A percentile compares a stretch with the other conserved stretches of the same genome.
Conservation (phyloP, 192 early-diverging fungal genomes). For the Gaertneriomyces semiglobifer region DNA sequence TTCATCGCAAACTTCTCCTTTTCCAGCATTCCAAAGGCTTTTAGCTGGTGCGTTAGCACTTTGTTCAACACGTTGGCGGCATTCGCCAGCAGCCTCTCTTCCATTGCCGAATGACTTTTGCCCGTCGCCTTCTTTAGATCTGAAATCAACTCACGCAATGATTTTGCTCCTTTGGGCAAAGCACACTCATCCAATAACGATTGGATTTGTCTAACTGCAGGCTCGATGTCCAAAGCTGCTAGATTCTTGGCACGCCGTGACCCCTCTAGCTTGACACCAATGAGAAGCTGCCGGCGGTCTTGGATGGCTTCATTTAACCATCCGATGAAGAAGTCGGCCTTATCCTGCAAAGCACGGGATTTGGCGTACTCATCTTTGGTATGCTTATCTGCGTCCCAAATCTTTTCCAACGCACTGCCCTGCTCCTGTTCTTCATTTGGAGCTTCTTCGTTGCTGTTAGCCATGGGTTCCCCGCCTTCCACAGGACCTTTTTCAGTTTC, state of each 20-base stretch:
- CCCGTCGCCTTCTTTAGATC: conserved; percentile 21
- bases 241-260: neutral
- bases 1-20: conserved; percentile 7
- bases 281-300: conserved; percentile 39
- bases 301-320: no score
- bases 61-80: neutral
- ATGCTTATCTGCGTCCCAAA: no score
- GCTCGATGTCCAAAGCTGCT: conserved; percentile 8
- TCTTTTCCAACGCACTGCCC: neutral
- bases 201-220: conserved; percentile 1
- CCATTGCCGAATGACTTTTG: conserved; percentile 16
- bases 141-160: conserved; percentile 12
- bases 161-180: neutral
- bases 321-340: no score
- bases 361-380: no score
- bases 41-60: conserved; percentile 16
- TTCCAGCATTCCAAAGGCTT: conserved; percentile 21
- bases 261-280: conserved; percentile 8
- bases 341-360: no score
- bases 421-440: neutral
- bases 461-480: neutral
- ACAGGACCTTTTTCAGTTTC: neutral
- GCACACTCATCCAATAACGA: conserved; percentile 3
- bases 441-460: neutral
- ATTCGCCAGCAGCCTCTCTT: conserved; percentile 11